These are phyloP conservation scores for Microdochium paspali DNA, from an alignment of 2,329 filamentous ascomycete genomes.

Conservation along the genomic window DNA sequence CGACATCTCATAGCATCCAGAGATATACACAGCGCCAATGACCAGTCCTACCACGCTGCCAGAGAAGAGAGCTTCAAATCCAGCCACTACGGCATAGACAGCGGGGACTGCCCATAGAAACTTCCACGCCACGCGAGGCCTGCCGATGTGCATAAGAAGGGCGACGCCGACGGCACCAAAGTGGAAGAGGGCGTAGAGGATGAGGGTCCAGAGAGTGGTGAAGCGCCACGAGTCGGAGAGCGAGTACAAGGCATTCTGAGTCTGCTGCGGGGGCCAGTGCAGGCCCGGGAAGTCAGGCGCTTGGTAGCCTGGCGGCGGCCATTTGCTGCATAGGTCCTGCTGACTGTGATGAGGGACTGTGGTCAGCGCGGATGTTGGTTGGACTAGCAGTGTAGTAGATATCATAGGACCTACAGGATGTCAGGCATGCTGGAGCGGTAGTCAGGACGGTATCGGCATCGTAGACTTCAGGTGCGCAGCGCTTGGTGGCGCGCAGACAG, in stretches of 20 bases:
- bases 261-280: constrained; percentile 56
- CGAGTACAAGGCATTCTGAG: constrained; percentile 58
- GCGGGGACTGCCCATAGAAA: constrained; percentile 65
- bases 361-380: not conserved
- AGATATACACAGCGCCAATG: constrained; percentile 73
- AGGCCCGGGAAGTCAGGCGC: constrained; percentile 73
- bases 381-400: not conserved
- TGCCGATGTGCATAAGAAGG: constrained; percentile 58
- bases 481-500: not conserved
- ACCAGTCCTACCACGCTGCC: constrained; percentile 75
- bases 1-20: constrained; percentile 82
- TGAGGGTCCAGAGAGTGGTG: constrained; percentile 76
- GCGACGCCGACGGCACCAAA: constrained; percentile 63
- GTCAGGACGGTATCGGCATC: not conserved
- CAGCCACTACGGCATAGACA: constrained; percentile 62
- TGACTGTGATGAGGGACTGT: not conserved
- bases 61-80: constrained; percentile 66
- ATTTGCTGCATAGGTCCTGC: constrained; percentile 10
- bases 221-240: constrained; percentile 77
- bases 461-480: not conserved
- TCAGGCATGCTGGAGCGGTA: not conserved
- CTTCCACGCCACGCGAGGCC: constrained; percentile 42
- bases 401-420: not conserved
- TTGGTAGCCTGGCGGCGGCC: constrained; percentile 46
- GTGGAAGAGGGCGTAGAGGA: constrained; percentile 70